Conservation (phyloP, 1,284 basidiomycete genomes). For the Moesziomyces parantarcticus region DNA sequence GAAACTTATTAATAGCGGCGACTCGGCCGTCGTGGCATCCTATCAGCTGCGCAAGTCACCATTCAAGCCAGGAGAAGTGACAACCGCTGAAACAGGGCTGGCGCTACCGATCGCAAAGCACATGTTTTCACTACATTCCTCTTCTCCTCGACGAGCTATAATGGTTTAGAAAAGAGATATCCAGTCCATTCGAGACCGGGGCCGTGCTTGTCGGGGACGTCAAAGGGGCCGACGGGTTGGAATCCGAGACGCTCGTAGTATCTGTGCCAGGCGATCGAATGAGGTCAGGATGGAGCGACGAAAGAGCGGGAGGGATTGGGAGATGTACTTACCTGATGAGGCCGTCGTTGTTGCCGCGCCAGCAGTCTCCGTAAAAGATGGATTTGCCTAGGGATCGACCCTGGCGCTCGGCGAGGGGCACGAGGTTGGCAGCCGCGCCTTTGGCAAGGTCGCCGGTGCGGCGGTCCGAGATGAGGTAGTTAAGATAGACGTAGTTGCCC, state of each 20-base stretch:
- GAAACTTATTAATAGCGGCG: no score
- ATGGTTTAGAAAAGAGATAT: slow-evolving; percentile 25
- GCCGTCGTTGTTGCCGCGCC: slow-evolving; percentile 37
- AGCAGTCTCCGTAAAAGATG: slow-evolving; percentile 41
- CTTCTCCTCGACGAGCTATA: not conserved
- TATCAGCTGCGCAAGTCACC: no score
- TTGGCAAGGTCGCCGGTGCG: slow-evolving; percentile 23
- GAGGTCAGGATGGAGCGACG: not conserved
- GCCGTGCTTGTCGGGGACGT: slow-evolving; percentile 41
- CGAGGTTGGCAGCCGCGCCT: slow-evolving; percentile 18
- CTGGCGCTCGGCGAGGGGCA: slow-evolving; percentile 9
- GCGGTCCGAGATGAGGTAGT: slow-evolving; percentile 40
- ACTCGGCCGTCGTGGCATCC: no score
- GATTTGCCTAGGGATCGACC: slow-evolving; percentile 7
- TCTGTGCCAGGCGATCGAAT: slow-evolving; percentile 1
- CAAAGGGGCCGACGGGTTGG: slow-evolving; percentile 22
- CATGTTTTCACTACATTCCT: not conserved
- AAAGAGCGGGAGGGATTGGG: not conserved
- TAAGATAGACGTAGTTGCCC: slow-evolving; percentile 32
- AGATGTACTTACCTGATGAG: slow-evolving; percentile 29
- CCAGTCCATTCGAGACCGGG: slow-evolving; percentile 35
- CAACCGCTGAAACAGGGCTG: no score
- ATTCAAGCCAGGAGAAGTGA: no score
- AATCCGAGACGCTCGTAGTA: slow-evolving; percentile 44
- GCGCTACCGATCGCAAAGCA: no score